Evolutionary conservation across 2,329 filamentous ascomycete species (phyloP), one percentile per base, ranked within the genome.

Genomic region (Graphiopsis chlorocephala): DNA sequence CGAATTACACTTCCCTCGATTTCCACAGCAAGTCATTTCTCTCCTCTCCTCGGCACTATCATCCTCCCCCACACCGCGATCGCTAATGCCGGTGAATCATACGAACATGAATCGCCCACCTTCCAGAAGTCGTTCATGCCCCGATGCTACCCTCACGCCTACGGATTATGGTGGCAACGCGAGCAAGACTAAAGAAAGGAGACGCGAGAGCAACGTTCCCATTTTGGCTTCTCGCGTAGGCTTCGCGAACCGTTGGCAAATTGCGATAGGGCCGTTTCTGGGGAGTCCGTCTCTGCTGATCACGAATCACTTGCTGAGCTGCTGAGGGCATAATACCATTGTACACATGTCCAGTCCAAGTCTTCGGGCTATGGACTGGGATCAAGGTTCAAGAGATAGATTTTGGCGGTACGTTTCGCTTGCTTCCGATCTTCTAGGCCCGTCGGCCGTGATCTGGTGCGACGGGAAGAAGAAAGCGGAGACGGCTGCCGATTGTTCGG

Each of bases 401-500:
- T 4, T 56, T 23, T 33, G 29, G 28, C 17, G 29, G 29, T 55
- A 20, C n/a, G 29, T 33, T 35, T 35, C 55, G 55, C 55, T 45
- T 58, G 33, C 26, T 58, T 38, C 55, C 53, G 53, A 56, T 56
- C 26, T 28, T 56, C 53, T 31, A 56, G 53, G 53, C 31, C 53
- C 52, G 29, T 57, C 33, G 25, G 23, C 25, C 4, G 23, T 35
- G 23, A 29, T 25, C 31, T 33, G 25, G 25, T 53, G 50, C 23
- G 38, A 45, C 38, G 38, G 38, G 38, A 45, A 45, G 38, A 52
- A 31, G 11, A 17, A 38, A 38, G 53, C 29, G 53, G 29, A 38
- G 55, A 25, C 14, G 33, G n/a, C n/a, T 23, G 31, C 31, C 23
- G 25, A 28, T 58, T 53, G 50, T 29, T 28, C 35, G 31, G 20